Base-by-base conservation (phyloP, 2,329 filamentous ascomycete genomes). In the Calonectria honghensis region DNA sequence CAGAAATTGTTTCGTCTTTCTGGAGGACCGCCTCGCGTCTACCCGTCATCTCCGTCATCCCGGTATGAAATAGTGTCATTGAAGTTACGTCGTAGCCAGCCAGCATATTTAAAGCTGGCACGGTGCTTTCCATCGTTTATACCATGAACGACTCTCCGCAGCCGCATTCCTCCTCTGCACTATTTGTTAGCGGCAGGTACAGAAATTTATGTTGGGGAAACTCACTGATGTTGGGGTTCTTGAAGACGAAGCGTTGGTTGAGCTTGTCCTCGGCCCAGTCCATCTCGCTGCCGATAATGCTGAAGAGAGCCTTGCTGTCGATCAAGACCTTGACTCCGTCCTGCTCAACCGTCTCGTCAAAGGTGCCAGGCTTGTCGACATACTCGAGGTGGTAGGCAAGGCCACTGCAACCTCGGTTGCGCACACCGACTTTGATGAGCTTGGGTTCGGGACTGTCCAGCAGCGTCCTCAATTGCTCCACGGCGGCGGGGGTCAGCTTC, bases 281-380 rank as follows among this genome's bases (percentile, higher is more conserved):
- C 97, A 99, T 99, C 87, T 98, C 96, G 83, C 94, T 98, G 6
- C 97, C 97, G 81, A 99, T 98, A 69, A 99, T 98, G 85, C 96
- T 98, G 84, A 99, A 96, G 65, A 99, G 88, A 52, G 97, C 97
- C 88, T 98, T 98, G 89, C 95, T 98, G 85, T 99, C 97, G 72
- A 99, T 97, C 84, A 98, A 85, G 41, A 99, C 96, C 86, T 95
- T 96, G 72, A 99, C 96, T 0, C 96, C 97, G 81, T 98, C 97
- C 84, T 99, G 97, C 83, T 97, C 96, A 1, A 99, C 95, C 67
- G 93, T 90, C 85, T 99, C 97, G 81, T 99, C 97, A 81, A 98
- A 96, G 48, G 91, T 89, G 5, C 93, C 95, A 0, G 96, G 91
- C 88, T 96, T 96, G 80, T 98, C 96, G 65, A 98, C 96, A 81